Percentiles rank a stretch among this genome's conserved stretches.
Evolutionary conservation across 495 filamentous ascomycete species (phyloP).

Genomic region (Pseudomonodictys pantanalensis): DNA sequence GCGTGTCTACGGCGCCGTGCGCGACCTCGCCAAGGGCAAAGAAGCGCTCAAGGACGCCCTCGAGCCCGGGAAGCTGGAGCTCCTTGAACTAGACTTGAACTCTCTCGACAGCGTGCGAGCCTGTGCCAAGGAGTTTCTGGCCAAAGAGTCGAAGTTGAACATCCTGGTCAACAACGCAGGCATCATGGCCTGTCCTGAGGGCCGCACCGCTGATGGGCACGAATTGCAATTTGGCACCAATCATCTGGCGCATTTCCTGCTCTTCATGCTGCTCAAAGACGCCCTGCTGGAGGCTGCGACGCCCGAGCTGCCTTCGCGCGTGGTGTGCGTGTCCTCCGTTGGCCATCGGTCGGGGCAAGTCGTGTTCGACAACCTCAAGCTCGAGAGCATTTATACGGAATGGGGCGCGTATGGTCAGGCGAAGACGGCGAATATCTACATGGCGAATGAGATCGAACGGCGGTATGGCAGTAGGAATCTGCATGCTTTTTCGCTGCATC

Average conservation of each 20-base stretch:
- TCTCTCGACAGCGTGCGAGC: slow-evolving; percentile 48
- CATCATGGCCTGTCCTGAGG: slow-evolving; percentile 28
- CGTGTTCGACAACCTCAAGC: slow-evolving; percentile 30
- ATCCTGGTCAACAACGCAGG: slow-evolving; percentile 34
- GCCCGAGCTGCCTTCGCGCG: slow-evolving; percentile 27
- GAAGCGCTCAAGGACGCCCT: slow-evolving; percentile 29
- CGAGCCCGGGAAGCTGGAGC: slow-evolving; percentile 33
- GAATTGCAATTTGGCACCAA: slow-evolving; percentile 35
- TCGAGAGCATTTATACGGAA: slow-evolving; percentile 9
- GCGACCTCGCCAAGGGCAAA: slow-evolving; percentile 44
- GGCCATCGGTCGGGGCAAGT: slow-evolving; percentile 20
- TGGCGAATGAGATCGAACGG: slow-evolving; percentile 32
- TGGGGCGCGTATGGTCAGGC: slow-evolving; percentile 19
- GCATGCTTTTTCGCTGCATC: slow-evolving; percentile 28
- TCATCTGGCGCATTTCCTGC: slow-evolving; percentile 35
- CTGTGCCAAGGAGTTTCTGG: slow-evolving; percentile 39
- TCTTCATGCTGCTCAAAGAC: slow-evolving; percentile 32
- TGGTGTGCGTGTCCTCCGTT: slow-evolving; percentile 26
- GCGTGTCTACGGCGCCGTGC: slow-evolving; percentile 46
- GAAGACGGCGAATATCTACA: slow-evolving; percentile 32
- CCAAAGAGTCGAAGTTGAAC: slow-evolving; percentile 35
- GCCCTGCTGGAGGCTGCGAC: slow-evolving; percentile 25
- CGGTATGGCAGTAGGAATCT: slow-evolving; percentile 21
- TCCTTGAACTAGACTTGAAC: slow-evolving; percentile 47
- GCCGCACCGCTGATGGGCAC: slow-evolving; percentile 26